These are phyloP conservation scores for Dendrobium chrysotoxum DNA, from an alignment of 106 monocot species.

Conservation along the genomic window DNA sequence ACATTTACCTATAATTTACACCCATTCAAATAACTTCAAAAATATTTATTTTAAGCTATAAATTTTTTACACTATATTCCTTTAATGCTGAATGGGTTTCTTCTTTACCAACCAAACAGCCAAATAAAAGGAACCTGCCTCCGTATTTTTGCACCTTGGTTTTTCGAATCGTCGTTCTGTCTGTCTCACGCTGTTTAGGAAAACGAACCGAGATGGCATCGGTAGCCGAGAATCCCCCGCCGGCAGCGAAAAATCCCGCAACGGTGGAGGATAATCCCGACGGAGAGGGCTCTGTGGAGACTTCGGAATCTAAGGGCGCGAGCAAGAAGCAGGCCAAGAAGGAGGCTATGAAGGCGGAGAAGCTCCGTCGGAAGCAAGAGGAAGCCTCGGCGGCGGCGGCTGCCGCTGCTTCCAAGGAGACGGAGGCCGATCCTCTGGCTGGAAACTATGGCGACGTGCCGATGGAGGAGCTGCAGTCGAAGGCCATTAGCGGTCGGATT, in stretches of 20 bases:
- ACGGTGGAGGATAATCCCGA: neutral
- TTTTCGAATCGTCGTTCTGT: neutral
- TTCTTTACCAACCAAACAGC: too few species aligned
- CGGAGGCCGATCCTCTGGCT: slow-evolving; percentile 38
- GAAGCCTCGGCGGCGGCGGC: slow-evolving; percentile 21
- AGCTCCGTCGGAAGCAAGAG: slow-evolving; percentile 49
- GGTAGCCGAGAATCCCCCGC: neutral
- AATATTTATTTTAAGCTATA: too few species aligned
- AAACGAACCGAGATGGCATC: neutral
- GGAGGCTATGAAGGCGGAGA: slow-evolving; percentile 77
- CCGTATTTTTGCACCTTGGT: too few species aligned
- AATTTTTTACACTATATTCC: too few species aligned
- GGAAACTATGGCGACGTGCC: slow-evolving; percentile 71
- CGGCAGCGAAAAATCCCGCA: neutral
- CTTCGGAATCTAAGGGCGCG: slow-evolving; percentile 8
- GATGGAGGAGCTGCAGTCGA: slow-evolving; percentile 63
- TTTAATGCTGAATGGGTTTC: too few species aligned
- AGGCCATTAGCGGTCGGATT: slow-evolving; percentile 35
- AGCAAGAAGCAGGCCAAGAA: slow-evolving; percentile 87
- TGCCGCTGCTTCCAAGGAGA: slow-evolving; percentile 12
- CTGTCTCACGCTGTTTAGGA: neutral
- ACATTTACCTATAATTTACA: too few species aligned
- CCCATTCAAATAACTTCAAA: too few species aligned
- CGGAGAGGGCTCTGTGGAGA: slow-evolving; percentile 3
- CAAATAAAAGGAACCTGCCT: too few species aligned